phyloP scores from a whole-genome alignment of 108 stramenopile genomes.

The Skeletonema potamos region DNA sequence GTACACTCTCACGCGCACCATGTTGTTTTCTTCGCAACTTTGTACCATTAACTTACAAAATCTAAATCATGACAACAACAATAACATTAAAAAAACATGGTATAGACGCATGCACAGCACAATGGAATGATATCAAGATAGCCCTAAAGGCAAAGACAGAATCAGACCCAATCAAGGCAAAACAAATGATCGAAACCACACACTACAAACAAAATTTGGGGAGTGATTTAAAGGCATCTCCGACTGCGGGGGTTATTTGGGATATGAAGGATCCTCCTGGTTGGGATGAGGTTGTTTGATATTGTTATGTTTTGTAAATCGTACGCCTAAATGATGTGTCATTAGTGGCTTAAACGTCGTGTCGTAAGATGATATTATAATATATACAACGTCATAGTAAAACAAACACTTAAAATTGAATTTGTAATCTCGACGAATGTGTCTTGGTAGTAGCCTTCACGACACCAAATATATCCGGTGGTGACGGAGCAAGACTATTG shows the following conservation, averaged over 20 bases:
- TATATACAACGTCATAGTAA: too few species aligned
- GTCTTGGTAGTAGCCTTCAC: constrained; percentile 5
- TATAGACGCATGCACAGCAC: constrained; percentile 53
- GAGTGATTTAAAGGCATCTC: constrained; percentile 62
- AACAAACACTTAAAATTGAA: constrained; percentile 24
- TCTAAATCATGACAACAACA: background rate
- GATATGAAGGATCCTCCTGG: constrained; percentile 79
- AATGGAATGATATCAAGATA: constrained; percentile 75
- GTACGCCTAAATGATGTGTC: too few species aligned
- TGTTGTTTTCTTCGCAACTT: background rate
- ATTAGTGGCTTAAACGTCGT: too few species aligned
- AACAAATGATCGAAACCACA: constrained; percentile 54
- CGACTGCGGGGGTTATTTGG: constrained; percentile 86
- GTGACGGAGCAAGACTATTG: constrained; percentile 34
- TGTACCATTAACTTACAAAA: background rate
- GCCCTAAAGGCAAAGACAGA: constrained; percentile 61
- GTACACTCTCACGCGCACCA: background rate
- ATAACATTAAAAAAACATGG: background rate
- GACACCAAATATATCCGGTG: constrained; percentile 45
- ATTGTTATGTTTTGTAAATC: background rate
- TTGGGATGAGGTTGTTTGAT: constrained; percentile 49
- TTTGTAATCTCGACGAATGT: constrained; percentile 20
- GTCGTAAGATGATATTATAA: too few species aligned
- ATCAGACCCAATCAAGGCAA: constrained; percentile 52
- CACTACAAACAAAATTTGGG: constrained; percentile 63